phyloP scores from a whole-genome alignment of 1,284 basidiomycete genomes.

The Tilletia horrida region DNA sequence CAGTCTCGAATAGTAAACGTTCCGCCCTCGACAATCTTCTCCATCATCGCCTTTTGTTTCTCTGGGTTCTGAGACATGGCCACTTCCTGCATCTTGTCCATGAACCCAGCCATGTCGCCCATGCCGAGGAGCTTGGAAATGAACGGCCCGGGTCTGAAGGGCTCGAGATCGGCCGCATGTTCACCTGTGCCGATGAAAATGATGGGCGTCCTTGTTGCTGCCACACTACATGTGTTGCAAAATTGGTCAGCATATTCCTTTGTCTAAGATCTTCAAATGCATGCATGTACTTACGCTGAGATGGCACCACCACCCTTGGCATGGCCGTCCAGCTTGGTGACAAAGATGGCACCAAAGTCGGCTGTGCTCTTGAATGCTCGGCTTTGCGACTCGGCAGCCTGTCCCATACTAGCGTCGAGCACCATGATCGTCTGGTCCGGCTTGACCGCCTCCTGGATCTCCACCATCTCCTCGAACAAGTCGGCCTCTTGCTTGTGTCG shows the following conservation, averaged over 20 bases:
- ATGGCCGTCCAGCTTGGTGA: constrained; percentile 99
- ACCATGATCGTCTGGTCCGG: constrained; percentile 64
- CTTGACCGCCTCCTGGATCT: constrained; percentile 86
- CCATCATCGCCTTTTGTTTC: constrained; percentile 95
- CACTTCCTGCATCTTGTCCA: constrained; percentile 64
- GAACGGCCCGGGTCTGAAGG: constrained; percentile 93
- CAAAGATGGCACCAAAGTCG: constrained; percentile 96
- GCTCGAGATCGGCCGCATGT: constrained; percentile 90
- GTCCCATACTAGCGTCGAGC: constrained; percentile 64
- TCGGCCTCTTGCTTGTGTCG: constrained; percentile 96
- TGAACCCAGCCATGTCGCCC: constrained; percentile 91
- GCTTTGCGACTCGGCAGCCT: constrained; percentile 94
- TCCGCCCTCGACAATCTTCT: constrained; percentile 88
- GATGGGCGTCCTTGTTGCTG: constrained; percentile 96
- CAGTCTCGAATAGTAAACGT: constrained; percentile 95
- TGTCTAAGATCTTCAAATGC: constrained; percentile 50
- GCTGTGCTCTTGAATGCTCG: constrained; percentile 96
- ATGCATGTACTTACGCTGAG: constrained; percentile 65
- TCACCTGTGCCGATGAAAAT: constrained; percentile 98
- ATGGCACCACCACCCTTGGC: constrained; percentile 99
- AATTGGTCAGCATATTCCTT: constrained; percentile 17
- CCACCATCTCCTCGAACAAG: constrained; percentile 96
- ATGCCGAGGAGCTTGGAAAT: constrained; percentile 92
- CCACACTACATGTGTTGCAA: constrained; percentile 65
- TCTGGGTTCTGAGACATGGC: constrained; percentile 59